A percentile compares a stretch with the other conserved stretches of the same genome.
These are phyloP conservation scores for Schoenoplectus triqueter DNA, from an alignment of 202 grass and related monocot genomes.

Conservation along the genomic window DNA sequence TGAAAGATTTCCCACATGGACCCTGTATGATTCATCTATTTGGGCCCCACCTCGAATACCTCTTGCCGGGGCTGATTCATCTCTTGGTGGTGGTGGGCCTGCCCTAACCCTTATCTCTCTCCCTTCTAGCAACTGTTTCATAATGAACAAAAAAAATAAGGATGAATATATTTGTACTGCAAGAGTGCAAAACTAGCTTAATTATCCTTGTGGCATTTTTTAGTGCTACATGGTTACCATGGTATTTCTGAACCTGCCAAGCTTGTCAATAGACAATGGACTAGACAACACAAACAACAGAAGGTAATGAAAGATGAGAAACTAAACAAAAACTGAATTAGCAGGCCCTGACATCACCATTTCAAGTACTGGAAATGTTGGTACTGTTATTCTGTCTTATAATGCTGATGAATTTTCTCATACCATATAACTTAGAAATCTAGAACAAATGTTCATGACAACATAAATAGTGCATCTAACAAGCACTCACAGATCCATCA, in stretches of 20 bases:
- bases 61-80: slow-evolving; percentile 52
- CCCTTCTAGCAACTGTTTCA: slow-evolving; percentile 75
- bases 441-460: slow-evolving; percentile 9
- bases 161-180: neutral
- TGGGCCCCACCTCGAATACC: slow-evolving; percentile 48
- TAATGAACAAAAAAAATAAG: neutral
- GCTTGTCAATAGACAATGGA: slow-evolving; percentile 1
- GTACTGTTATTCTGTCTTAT: neutral
- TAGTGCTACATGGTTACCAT: neutral
- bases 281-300: too few relatives aligned
- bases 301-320: neutral
- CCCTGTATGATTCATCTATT: slow-evolving; percentile 40
- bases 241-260: neutral
- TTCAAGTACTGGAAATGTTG: neutral
- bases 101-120: slow-evolving; percentile 76
- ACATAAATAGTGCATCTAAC: neutral
- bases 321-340: neutral
- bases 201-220: neutral
- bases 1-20: slow-evolving; percentile 85
- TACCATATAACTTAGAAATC: neutral
- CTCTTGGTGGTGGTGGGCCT: slow-evolving; percentile 70
- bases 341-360: neutral
- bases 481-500: slow-evolving; percentile 76
- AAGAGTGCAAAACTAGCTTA: neutral
- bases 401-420: slow-evolving; percentile 1